Evolutionary conservation across 768 basidiomycete species (phyloP), one percentile per base, ranked within the genome.

Genomic region (Russula griseocarnosa): DNA sequence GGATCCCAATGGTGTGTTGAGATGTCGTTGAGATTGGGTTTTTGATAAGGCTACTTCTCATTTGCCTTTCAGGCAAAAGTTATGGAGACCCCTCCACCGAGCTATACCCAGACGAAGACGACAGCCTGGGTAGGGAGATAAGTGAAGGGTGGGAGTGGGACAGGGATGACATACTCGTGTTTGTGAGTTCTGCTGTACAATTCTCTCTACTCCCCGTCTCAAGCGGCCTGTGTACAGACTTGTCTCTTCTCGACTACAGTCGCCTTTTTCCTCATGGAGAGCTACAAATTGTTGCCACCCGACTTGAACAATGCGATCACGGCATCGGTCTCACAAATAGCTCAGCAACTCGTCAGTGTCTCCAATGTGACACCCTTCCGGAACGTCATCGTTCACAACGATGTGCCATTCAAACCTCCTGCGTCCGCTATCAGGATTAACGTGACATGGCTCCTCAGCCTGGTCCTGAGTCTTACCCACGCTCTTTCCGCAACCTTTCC

Each of bases 381-480:
- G 54, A 57, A 55, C 24, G 7, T 63, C 55, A 6, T 30, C 6
- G 22, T 52, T 18, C 54, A 28, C n/a, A 46, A 7, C 22, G 10
- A 44, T 38, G 22, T 11, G 13, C 20, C 38, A 3, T 65, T 58
- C 42, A 28, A 32, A 2, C 50, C 42, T 11, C 18, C 54, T 3
- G 54, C 58, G 11, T 51, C 65, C 7, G 47, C 50, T 18, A 42
- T 60, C 51, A 55, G 66, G 47, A 55, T 58, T 50, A 67, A 67
- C 51, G 42, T 44, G 5, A 5, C 58, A 14, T 67, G 49, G 59
- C 50, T 58, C 22, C 42, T 61, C 16, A 67, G 65, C 46, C 40
- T 67, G 28, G 9, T 47, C 11, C n/a, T 66, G 42, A 64, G 44
- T 18, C 24, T 66, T 9, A 30, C 34, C 32, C 47, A 36, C 40